These are phyloP conservation scores for Coffea canephora DNA, from an alignment of 257 asterid genomes.

Conservation along the genomic window DNA sequence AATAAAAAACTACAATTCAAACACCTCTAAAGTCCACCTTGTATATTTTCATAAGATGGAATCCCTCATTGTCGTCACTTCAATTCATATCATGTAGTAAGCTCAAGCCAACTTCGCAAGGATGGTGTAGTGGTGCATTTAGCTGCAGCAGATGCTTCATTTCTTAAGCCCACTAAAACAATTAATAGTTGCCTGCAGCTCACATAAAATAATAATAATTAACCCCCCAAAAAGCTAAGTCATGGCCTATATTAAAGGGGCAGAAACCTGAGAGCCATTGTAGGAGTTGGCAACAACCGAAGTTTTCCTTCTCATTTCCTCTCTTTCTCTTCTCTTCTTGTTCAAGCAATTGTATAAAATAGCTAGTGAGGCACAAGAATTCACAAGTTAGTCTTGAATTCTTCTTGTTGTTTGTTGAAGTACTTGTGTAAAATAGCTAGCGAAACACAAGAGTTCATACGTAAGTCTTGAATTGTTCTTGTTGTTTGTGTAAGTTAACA, in stretches of 20 bases:
- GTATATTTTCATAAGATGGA: too few species aligned
- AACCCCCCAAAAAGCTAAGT: not conserved
- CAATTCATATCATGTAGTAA: not conserved
- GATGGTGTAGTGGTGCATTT: not conserved
- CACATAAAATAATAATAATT: not conserved
- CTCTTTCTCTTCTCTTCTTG: not conserved
- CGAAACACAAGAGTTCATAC: not conserved
- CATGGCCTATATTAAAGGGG: conserved; percentile 6
- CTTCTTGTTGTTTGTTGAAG: not conserved
- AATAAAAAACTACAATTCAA: too few species aligned
- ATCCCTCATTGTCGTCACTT: not conserved
- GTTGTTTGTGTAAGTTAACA: not conserved
- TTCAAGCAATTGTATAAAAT: not conserved
- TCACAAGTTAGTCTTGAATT: not conserved
- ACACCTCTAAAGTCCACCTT: too few species aligned
- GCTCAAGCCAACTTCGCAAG: not conserved
- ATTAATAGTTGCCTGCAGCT: not conserved
- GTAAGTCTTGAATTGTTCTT: not conserved
- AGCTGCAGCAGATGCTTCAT: not conserved
- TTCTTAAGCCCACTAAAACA: not conserved
- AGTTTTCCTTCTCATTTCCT: not conserved
- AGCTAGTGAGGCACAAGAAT: not conserved
- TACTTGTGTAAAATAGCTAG: not conserved
- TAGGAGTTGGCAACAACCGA: not conserved
- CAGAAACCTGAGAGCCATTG: not conserved